These are phyloP conservation scores for Aspergillus fischeri DNA, from an alignment of 2,329 filamentous ascomycete genomes.

Conservation along the genomic window DNA sequence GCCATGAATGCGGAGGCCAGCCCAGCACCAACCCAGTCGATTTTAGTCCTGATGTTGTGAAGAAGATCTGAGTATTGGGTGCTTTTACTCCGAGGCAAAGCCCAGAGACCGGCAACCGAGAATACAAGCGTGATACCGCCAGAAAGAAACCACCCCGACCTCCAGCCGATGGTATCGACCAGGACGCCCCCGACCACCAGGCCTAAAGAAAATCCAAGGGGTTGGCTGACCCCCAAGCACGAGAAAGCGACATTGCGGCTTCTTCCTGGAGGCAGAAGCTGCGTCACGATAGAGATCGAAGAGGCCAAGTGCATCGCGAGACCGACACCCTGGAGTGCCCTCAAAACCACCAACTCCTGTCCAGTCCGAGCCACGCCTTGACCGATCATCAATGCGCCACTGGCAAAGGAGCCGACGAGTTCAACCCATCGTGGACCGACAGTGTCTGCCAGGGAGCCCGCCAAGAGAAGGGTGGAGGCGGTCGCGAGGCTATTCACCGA, in stretches of 20 bases:
- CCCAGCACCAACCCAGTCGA: conserved; percentile 52
- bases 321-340: conserved; percentile 44
- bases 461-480: conserved; percentile 40
- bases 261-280: conserved; percentile 44
- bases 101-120: conserved; percentile 38
- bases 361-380: conserved; percentile 40
- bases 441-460: conserved; percentile 50
- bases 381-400: conserved; percentile 42
- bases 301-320: conserved; percentile 48
- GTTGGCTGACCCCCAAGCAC: conserved; percentile 48
- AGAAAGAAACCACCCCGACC: conserved; percentile 49
- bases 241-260: conserved; percentile 51
- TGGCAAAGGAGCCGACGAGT: conserved; percentile 43
- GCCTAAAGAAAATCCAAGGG: conserved; percentile 50
- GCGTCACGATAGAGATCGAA: conserved; percentile 48
- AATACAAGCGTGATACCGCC: conserved; percentile 42
- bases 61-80: conserved; percentile 6
- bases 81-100: conserved; percentile 29
- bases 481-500: conserved; percentile 31
- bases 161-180: conserved; percentile 48
- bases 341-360: conserved; percentile 45
- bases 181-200: conserved; percentile 44
- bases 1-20: conserved; percentile 47
- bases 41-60: conserved; percentile 27
- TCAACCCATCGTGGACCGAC: conserved; percentile 47